Percentiles rank a stretch among this genome's conserved stretches.
Evolutionary conservation across 108 stramenopile species (phyloP).

Genomic region (Stephanodiscus triporus): DNA sequence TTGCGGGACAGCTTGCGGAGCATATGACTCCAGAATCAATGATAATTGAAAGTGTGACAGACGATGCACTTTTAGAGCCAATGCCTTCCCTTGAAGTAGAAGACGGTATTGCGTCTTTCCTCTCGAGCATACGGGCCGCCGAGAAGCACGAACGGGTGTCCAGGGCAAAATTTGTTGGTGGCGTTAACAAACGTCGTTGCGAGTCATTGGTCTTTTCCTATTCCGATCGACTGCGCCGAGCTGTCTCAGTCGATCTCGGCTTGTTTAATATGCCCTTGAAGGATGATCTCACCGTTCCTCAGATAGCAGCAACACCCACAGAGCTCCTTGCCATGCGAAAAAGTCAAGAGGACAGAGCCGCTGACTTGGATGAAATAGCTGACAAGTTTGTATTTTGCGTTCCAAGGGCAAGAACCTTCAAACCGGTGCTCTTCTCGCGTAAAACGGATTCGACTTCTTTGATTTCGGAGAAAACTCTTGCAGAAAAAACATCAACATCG

Average conservation of each 20-base stretch:
- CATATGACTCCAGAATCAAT: conserved; percentile 33
- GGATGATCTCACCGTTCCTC: conserved; percentile 37
- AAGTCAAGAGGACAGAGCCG: conserved; percentile 55
- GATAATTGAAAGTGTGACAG: conserved; percentile 25
- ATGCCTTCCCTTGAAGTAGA: conserved; percentile 20
- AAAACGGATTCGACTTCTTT: conserved; percentile 9
- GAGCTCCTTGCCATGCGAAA: conserved; percentile 66
- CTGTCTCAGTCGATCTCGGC: conserved; percentile 47
- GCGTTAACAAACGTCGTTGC: conserved; percentile 64
- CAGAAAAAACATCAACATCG: conserved; percentile 25
- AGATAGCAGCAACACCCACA: conserved; percentile 63
- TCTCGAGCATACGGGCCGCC: conserved; percentile 40
- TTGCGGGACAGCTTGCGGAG: conserved; percentile 39
- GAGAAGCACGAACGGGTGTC: conserved; percentile 33
- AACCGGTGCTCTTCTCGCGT: conserved; percentile 38
- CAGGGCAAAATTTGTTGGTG: conserved; percentile 45
- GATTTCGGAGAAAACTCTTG: conserved; percentile 12
- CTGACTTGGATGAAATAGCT: conserved; percentile 59
- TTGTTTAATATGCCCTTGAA: conserved; percentile 35
- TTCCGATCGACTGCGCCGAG: conserved; percentile 36
- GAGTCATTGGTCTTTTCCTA: conserved; percentile 54
- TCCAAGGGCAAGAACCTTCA: conserved; percentile 64
- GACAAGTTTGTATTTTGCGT: conserved; percentile 85
- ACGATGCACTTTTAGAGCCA: conserved; percentile 34
- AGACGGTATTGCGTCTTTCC: conserved; percentile 45